phyloP scores from a whole-genome alignment of 192 early-diverging fungal genomes.

The Mortierella hygrophila region DNA sequence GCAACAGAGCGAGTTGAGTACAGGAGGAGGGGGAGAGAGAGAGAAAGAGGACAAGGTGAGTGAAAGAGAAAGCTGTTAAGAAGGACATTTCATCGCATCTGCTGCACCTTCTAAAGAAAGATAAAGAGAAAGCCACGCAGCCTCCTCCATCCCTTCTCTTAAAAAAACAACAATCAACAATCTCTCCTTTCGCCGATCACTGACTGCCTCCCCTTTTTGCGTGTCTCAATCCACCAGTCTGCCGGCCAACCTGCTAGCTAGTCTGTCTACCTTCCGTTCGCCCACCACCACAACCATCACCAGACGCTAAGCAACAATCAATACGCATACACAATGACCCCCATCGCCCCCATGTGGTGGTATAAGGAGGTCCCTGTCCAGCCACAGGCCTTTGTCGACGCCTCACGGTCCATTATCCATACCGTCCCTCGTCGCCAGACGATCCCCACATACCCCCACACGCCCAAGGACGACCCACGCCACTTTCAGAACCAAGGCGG shows the following conservation, averaged over 20 bases:
- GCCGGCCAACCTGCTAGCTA: too few species aligned
- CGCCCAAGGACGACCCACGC: neutral
- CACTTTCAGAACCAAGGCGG: slow-evolving; percentile 42
- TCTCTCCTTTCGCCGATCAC: too few species aligned
- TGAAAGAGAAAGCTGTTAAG: neutral
- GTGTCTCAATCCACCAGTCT: too few species aligned
- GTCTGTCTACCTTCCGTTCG: too few species aligned
- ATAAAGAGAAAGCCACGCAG: too few species aligned
- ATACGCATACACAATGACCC: slow-evolving; percentile 11
- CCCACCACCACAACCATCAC: neutral
- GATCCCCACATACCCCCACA: neutral
- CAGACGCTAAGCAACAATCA: neutral
- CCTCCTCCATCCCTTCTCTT: too few species aligned
- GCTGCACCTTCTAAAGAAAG: neutral
- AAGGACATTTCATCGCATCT: neutral
- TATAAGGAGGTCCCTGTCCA: slow-evolving; percentile 54
- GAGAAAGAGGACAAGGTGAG: too few species aligned
- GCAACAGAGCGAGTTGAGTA: too few species aligned
- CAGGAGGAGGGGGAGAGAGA: too few species aligned
- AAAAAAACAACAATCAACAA: too few species aligned
- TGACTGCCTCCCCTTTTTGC: too few species aligned
- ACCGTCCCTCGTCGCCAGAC: slow-evolving; percentile 20
- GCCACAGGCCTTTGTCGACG: slow-evolving; percentile 44
- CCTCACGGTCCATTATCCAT: slow-evolving; percentile 24
- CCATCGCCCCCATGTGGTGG: slow-evolving; percentile 53